A percentile compares a stretch with the other conserved stretches of the same genome.
phyloP scores from a whole-genome alignment of 2,329 filamentous ascomycete species.

The Curvularia lunata region DNA sequence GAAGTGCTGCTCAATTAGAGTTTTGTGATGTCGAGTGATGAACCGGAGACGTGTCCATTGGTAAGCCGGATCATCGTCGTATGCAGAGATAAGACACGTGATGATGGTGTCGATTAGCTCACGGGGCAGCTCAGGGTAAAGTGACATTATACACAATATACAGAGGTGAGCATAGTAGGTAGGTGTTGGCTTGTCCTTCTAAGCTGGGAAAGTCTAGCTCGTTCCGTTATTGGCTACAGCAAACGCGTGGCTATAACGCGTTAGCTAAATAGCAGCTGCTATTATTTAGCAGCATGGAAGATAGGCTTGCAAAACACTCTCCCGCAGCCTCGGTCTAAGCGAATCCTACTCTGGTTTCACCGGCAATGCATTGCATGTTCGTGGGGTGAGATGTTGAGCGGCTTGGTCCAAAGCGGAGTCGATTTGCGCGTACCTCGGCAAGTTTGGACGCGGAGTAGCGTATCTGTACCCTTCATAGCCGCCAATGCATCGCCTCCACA shows the following conservation, averaged over 20 bases:
- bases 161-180: too few relatives aligned
- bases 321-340: constrained; percentile 6
- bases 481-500: constrained; percentile 25
- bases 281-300: neutral
- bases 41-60: constrained; percentile 15
- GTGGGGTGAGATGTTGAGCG: constrained; percentile 4
- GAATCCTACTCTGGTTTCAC: neutral
- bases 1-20: constrained; percentile 10
- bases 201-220: neutral
- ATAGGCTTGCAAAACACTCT: neutral
- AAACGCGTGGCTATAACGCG: neutral
- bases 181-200: neutral
- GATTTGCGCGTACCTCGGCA: constrained; percentile 33
- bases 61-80: constrained; percentile 11
- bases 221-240: neutral
- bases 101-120: constrained; percentile 14
- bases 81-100: constrained; percentile 4
- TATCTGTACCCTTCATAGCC: constrained; percentile 18
- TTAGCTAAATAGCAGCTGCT: neutral
- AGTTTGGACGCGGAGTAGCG: constrained; percentile 22
- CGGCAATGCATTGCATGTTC: neutral
- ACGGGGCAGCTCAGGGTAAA: constrained; percentile 3
- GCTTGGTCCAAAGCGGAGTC: constrained; percentile 12
- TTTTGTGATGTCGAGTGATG: constrained; percentile 7
- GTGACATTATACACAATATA: neutral